Base-by-base conservation (phyloP, 192 early-diverging fungal species). In the Backusella luteola region DNA sequence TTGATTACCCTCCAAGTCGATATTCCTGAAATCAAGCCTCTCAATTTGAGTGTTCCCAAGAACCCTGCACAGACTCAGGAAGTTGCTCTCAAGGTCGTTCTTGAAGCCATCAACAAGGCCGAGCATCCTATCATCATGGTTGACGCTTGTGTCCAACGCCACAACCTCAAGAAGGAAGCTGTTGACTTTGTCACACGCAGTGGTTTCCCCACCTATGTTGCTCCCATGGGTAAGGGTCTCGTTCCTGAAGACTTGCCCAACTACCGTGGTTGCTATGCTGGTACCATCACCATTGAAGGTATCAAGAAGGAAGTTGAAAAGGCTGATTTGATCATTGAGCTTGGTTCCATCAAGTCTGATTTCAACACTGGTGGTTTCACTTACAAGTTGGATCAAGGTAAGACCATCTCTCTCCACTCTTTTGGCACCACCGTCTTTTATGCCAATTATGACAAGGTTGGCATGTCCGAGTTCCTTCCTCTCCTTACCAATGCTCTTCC, bases 281-380 rank as follows among this genome's bases (percentile, higher is more conserved):
- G 86, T 21, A 42, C 71, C 32, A 73, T 86, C 26, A 80, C 83
- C 8, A 76, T 84, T 23, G 69, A 56, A 14, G 71, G 79, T 8
- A 67, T 86, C 21, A 42, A 71, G 44, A 36, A 79, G 12, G 86
- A 84, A 69, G 77, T 87, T n/a, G 42, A 78, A 52, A 19, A 67
- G 3, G 34, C 78, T 7, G 85, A 87, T 69, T 71, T 86, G 38
- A 80, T 87, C 41, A 29, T 87, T 15, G 77, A 77, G 26, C 44
- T 87, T 52, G 86, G 86, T 11, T 66, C 83, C 1, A 70, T 86
- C 71, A 83, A 86, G 41, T 72, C 83, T 34, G 86, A 87, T 79
- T 86, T 83, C 73, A 87, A 87, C 44, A 87, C 86, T 1, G 86
- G 86, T 76, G 85, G 85, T 26, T 86, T 86, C 77, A 85, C 85